These are phyloP conservation scores for Penicillium canariense DNA, from an alignment of 495 filamentous ascomycete species.

Conservation along the genomic window DNA sequence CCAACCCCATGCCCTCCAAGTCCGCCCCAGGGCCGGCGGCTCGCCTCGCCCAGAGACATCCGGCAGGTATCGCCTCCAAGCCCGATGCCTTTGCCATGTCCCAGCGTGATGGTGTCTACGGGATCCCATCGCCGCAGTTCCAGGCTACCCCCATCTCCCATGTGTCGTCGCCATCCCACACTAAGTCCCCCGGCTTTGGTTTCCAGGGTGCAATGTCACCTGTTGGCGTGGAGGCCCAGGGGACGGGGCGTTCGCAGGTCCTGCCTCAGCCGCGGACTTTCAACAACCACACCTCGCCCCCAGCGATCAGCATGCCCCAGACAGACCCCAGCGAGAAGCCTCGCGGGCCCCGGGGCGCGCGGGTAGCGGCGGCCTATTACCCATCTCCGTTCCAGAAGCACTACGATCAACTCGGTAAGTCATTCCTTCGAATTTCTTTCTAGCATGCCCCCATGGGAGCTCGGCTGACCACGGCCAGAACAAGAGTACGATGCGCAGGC, in stretches of 20 bases:
- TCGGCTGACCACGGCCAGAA: conserved; percentile 55
- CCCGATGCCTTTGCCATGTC: conserved; percentile 58
- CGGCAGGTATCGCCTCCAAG: conserved; percentile 69
- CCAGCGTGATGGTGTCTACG: conserved; percentile 49
- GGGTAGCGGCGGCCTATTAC: conserved; percentile 62
- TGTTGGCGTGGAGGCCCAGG: conserved; percentile 60
- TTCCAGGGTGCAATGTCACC: conserved; percentile 70
- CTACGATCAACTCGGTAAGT: conserved; percentile 95
- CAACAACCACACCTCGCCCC: conserved; percentile 37
- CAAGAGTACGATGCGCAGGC: conserved; percentile 98
- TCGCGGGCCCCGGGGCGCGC: conserved; percentile 31
- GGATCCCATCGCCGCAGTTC: conserved; percentile 56
- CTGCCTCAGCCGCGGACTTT: conserved; percentile 43
- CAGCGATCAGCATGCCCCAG: conserved; percentile 43
- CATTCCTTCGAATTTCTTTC: conserved; percentile 4
- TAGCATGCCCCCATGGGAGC: no score
- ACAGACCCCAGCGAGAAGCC: conserved; percentile 39
- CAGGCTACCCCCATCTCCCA: conserved; percentile 84
- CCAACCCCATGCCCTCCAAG: conserved; percentile 47
- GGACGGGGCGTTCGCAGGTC: conserved; percentile 50
- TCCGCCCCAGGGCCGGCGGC: conserved; percentile 42
- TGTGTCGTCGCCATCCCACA: conserved; percentile 68
- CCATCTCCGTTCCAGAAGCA: conserved; percentile 88
- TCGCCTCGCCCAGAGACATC: conserved; percentile 60
- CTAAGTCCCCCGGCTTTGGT: conserved; percentile 67